These are phyloP conservation scores for Tricholoma saponaceum DNA, from an alignment of 768 basidiomycete species.

Conservation along the genomic window DNA sequence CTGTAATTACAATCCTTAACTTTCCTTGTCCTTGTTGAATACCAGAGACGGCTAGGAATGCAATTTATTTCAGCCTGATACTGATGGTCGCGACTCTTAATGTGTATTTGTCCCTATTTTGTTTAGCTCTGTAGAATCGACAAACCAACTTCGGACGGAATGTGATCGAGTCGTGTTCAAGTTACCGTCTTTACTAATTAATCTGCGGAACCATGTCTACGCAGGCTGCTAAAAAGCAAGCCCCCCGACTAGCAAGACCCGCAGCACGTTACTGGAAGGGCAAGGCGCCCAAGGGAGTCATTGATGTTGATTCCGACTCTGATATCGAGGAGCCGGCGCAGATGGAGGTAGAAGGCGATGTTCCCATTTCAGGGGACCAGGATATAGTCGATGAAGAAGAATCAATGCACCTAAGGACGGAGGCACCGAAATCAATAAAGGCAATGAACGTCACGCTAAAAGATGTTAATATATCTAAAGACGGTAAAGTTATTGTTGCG, in stretches of 20 bases:
- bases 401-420: constrained; percentile 35
- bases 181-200: background rate
- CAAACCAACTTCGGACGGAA: no score
- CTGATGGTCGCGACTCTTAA: background rate
- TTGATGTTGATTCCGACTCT: constrained; percentile 58
- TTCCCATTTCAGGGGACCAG: constrained; percentile 55
- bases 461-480: constrained; percentile 77
- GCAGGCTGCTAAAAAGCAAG: constrained; percentile 53
- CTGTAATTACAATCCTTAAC: background rate
- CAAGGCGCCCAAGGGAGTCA: constrained; percentile 75
- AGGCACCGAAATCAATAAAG: constrained; percentile 33
- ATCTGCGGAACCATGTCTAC: constrained; percentile 14
- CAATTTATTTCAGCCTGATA: no score
- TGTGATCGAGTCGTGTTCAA: no score
- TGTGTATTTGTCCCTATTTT: constrained; percentile 8
- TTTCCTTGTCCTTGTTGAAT: no score
- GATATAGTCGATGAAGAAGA: constrained; percentile 41
- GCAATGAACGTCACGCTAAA: constrained; percentile 72
- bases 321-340: constrained; percentile 51
- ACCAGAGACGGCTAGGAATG: background rate
- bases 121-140: constrained; percentile 3
- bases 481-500: constrained; percentile 77
- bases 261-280: constrained; percentile 90
- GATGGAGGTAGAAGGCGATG: constrained; percentile 49
- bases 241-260: constrained; percentile 73